Percentiles rank a stretch among this genome's conserved stretches.
These are phyloP conservation scores for Bertia moriformis DNA, from an alignment of 2,329 filamentous ascomycete genomes.

Conservation along the genomic window DNA sequence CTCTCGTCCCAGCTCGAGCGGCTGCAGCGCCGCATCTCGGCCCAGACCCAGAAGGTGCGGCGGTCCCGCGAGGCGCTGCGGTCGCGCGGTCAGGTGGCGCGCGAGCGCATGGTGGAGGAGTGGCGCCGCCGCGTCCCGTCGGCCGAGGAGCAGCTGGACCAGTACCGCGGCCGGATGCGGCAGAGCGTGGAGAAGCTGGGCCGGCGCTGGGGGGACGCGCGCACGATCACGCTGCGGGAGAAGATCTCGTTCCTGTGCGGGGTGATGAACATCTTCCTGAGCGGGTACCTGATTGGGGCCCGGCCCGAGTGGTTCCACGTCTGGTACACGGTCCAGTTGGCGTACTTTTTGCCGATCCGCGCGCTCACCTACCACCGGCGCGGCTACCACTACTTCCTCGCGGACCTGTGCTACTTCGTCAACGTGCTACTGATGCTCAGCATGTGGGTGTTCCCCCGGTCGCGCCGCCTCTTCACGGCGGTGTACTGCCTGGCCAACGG, in stretches of 20 bases:
- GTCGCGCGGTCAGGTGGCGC: conserved; percentile 62
- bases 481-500: conserved; percentile 86
- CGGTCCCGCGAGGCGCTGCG: conserved; percentile 70
- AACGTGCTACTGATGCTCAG: conserved; percentile 71
- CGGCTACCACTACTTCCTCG: conserved; percentile 92
- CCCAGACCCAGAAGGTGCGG: conserved; percentile 72
- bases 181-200: conserved; percentile 76
- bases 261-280: conserved; percentile 94
- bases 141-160: conserved; percentile 81
- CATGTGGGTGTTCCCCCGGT: conserved; percentile 80
- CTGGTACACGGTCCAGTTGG: conserved; percentile 78
- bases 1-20: conserved; percentile 82
- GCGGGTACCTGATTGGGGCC: conserved; percentile 81
- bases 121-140: conserved; percentile 76
- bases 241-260: conserved; percentile 94
- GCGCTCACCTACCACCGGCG: conserved; percentile 80
- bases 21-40: conserved; percentile 67
- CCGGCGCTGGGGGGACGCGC: conserved; percentile 79
- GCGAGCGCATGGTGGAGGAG: conserved; percentile 79
- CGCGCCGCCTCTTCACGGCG: conserved; percentile 81
- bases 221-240: conserved; percentile 75
- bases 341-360: conserved; percentile 95
- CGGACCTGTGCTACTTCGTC: conserved; percentile 96
- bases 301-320: conserved; percentile 74
- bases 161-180: conserved; percentile 78